Conservation (phyloP, 2,329 filamentous ascomycete species). For the Juglanconis sp. region DNA sequence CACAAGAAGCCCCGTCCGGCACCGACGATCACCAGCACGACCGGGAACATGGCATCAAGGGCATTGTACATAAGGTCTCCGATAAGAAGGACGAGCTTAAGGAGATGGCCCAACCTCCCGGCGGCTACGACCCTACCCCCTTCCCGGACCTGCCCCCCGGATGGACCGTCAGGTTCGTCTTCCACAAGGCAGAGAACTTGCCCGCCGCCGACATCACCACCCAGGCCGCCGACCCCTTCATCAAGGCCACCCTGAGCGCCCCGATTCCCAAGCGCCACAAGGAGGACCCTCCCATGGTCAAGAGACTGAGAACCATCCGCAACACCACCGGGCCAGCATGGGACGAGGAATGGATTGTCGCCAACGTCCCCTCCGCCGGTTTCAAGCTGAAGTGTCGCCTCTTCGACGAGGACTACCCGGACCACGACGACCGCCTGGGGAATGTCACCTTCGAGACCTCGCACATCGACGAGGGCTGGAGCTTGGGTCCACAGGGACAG, state of each 20-base stretch:
- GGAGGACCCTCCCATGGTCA: slow-evolving; percentile 72
- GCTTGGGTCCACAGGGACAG: slow-evolving; percentile 57
- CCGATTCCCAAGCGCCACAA: slow-evolving; percentile 74
- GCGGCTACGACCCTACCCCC: slow-evolving; percentile 77
- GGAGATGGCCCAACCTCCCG: slow-evolving; percentile 54
- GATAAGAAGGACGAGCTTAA: slow-evolving; percentile 37
- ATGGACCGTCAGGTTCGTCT: slow-evolving; percentile 81
- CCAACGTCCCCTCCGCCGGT: slow-evolving; percentile 76
- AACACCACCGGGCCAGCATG: slow-evolving; percentile 72
- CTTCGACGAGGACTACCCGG: slow-evolving; percentile 85
- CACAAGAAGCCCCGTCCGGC: background rate
- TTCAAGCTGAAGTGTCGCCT: slow-evolving; percentile 82
- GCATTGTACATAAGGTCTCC: slow-evolving; percentile 32
- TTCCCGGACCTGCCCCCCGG: slow-evolving; percentile 71
- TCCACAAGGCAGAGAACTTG: slow-evolving; percentile 77
- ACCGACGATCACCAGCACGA: background rate
- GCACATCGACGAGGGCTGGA: slow-evolving; percentile 64
- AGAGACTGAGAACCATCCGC: slow-evolving; percentile 74
- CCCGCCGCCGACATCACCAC: slow-evolving; percentile 77
- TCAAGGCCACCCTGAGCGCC: slow-evolving; percentile 72
- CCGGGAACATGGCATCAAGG: slow-evolving; percentile 13
- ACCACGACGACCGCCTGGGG: slow-evolving; percentile 83
- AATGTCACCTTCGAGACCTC: slow-evolving; percentile 72
- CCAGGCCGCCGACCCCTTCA: slow-evolving; percentile 78
- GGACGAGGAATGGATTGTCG: slow-evolving; percentile 84